A percentile compares a stretch with the other conserved stretches of the same genome.
Evolutionary conservation across 495 filamentous ascomycete genomes (phyloP).

Genomic region (Aspergillus nidulans): DNA sequence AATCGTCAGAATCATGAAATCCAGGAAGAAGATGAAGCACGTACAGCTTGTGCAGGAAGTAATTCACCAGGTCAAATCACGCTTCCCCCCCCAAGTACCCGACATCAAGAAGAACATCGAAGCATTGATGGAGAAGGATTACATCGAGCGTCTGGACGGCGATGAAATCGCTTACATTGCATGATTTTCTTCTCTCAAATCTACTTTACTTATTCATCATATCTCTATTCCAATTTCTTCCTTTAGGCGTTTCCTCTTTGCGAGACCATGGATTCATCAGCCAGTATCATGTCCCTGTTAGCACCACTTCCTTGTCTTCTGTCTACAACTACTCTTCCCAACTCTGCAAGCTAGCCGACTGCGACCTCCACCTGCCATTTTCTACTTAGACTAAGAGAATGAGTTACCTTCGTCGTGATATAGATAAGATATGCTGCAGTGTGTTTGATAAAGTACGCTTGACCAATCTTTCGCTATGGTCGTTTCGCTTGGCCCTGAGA

Average conservation of each 20-base stretch:
- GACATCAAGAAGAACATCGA: constrained; percentile 99
- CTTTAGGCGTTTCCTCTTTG: neutral
- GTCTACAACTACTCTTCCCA: neutral
- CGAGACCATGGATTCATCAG: neutral
- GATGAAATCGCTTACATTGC: constrained; percentile 92
- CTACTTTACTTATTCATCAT: neutral
- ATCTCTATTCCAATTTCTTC: constrained; percentile 3
- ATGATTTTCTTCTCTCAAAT: constrained; percentile 28
- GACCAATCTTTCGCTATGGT: too few relatives aligned
- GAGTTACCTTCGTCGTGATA: neutral
- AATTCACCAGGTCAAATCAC: constrained; percentile 88
- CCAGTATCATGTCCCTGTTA: neutral
- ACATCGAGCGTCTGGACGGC: constrained; percentile 89
- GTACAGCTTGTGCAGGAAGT: constrained; percentile 87
- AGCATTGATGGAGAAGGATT: constrained; percentile 98
- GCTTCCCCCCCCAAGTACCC: constrained; percentile 85
- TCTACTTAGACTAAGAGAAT: constrained; percentile 4
- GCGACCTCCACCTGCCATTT: neutral
- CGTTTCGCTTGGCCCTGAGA: neutral
- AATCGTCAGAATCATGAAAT: constrained; percentile 99
- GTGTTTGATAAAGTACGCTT: neutral
- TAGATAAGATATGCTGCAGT: neutral
- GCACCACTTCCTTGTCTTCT: neutral
- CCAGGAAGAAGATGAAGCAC: constrained; percentile 97
- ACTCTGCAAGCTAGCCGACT: too few relatives aligned